Conservation (phyloP, 2,329 filamentous ascomycete species). For the Microcera coccophila region DNA sequence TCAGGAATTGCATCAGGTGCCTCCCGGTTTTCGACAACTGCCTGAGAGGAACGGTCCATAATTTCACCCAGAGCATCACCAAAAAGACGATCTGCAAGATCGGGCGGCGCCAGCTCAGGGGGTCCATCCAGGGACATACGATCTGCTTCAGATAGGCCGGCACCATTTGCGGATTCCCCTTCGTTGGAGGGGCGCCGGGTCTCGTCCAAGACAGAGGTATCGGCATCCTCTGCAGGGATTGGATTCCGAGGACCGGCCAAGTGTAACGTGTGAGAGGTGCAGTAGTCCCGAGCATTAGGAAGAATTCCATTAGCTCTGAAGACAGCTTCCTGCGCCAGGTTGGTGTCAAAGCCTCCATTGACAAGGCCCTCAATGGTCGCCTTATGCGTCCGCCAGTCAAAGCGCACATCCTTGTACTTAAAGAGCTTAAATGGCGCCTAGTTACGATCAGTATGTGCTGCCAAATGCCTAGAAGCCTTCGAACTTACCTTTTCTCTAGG, state of each 20-base stretch:
- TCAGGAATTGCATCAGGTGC: constrained; percentile 20
- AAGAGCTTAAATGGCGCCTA: constrained; percentile 38
- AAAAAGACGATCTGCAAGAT: constrained; percentile 21
- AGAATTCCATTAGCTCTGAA: constrained; percentile 73
- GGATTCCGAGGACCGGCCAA: constrained; percentile 61
- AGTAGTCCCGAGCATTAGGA: constrained; percentile 67
- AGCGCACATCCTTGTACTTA: constrained; percentile 41
- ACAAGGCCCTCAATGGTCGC: constrained; percentile 32
- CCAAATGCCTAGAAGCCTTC: constrained; percentile 42
- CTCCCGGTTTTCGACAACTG: constrained; percentile 19
- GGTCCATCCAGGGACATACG: constrained; percentile 37
- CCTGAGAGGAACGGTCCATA: constrained; percentile 22
- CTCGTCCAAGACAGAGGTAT: constrained; percentile 32
- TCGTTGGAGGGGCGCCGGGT: constrained; percentile 15
- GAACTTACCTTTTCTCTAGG: constrained; percentile 48
- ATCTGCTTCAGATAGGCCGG: constrained; percentile 30
- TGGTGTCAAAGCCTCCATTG: constrained; percentile 42
- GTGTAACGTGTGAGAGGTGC: constrained; percentile 56
- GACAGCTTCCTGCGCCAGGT: constrained; percentile 71
- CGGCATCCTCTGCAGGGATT: constrained; percentile 59
- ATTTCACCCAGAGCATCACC: constrained; percentile 29
- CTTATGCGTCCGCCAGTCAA: constrained; percentile 42
- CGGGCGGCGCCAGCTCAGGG: constrained; percentile 24
- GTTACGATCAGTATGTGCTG: constrained; percentile 48
- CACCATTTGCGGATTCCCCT: constrained; percentile 22